Evolutionary conservation across 768 basidiomycete genomes (phyloP), one percentile per base, ranked within the genome.

Genomic region (Podaxis pistillaris): DNA sequence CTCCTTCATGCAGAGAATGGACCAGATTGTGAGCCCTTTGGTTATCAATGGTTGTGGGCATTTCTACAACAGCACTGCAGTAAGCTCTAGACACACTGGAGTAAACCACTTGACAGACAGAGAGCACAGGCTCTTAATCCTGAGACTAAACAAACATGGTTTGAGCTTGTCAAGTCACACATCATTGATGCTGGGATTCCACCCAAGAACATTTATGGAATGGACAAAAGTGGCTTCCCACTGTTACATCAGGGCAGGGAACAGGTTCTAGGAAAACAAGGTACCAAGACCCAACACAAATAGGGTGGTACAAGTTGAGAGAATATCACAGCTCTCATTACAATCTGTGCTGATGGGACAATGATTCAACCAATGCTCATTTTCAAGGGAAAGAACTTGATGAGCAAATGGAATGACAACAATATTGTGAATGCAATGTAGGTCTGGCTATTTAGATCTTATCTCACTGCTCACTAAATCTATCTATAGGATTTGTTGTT

Each of bases 321-420:
- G 62, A 78, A 75, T 63, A 68, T 75, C 17, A 80, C 75, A 3
- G 74, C 65, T 0, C 24, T 79, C 15, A 69, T 77, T 4, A 76
- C 73, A 9, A 79, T 80, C 49, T 80, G 79, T 65, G 74, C 78
- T 0, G 73, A 80, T 67, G 75, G 79, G 0, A 73, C 73, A 0
- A 59, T 65, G 0, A 26, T 78, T 6, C 46, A 52, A 13, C 76
- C 76, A 2, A 67, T 71, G 8, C 65, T 80, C 5, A 78, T 81
- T 26, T 79, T 70, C 71, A 80, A 80, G 62, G 78, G 74, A 12
- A 67, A 76, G 61, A 66, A 74, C 24, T 64, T 77, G 30, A 63
- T 65, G 61, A 56, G 57, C 41, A 68, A 66, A 24, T 81, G 73
- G 76, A 60, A 60, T 7, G 30, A 76, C n/a, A 69, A 77, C 50